Conservation (phyloP, 805 yeast genomes). For the Suhomyces sp. region DNA sequence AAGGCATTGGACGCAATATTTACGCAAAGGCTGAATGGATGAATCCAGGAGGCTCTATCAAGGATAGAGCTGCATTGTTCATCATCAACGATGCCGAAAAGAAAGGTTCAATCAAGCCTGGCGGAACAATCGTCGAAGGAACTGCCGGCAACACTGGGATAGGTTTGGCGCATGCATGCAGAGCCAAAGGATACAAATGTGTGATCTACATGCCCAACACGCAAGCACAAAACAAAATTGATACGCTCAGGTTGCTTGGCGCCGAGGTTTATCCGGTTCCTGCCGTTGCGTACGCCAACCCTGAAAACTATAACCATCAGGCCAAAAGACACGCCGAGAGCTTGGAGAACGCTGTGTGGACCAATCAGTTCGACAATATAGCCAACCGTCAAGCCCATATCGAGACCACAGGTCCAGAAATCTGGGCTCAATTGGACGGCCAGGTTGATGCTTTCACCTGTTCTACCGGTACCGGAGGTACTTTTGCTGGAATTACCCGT, state of each 20-base stretch:
- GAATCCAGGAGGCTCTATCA: conserved; percentile 93
- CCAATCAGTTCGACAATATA: conserved; percentile 85
- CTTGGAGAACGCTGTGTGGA: conserved; percentile 82
- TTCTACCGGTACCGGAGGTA: conserved; percentile 92
- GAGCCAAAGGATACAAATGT: conserved; percentile 80
- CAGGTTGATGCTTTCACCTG: conserved; percentile 83
- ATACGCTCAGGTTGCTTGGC: conserved; percentile 69
- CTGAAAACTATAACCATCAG: conserved; percentile 82
- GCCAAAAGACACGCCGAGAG: conserved; percentile 81
- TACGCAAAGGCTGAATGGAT: conserved; percentile 89
- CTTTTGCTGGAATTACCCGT: conserved; percentile 81
- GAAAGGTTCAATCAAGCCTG: conserved; percentile 59
- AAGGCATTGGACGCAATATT: conserved; percentile 64
- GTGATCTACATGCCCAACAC: conserved; percentile 91
- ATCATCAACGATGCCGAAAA: conserved; percentile 76
- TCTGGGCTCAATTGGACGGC: conserved; percentile 80
- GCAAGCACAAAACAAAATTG: conserved; percentile 76
- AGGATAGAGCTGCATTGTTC: conserved; percentile 84
- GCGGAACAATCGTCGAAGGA: conserved; percentile 89
- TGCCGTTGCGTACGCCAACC: conserved; percentile 77
- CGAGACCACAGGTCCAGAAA: conserved; percentile 90
- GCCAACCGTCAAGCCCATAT: conserved; percentile 88
- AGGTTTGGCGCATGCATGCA: conserved; percentile 77
- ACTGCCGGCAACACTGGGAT: conserved; percentile 97
- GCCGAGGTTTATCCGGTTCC: conserved; percentile 90